Percentiles rank a stretch among this genome's conserved stretches.
Evolutionary conservation across 495 filamentous ascomycete genomes (phyloP).

Genomic region (Penicillium daleae): DNA sequence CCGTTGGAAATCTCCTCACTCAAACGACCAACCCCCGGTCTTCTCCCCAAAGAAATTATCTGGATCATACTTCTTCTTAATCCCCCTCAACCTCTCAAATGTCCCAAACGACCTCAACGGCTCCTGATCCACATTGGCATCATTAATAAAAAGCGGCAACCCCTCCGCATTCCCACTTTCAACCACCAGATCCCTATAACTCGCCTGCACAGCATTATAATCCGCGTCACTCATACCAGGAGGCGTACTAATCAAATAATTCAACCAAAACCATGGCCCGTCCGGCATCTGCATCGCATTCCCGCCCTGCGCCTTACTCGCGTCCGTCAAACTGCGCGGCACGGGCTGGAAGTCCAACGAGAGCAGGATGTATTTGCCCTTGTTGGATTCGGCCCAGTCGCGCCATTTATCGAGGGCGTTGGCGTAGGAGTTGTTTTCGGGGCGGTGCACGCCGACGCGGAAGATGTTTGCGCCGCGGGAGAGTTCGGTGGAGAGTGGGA

Average conservation of each 20-base stretch:
- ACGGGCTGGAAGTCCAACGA: slow-evolving; percentile 41
- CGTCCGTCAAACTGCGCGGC: slow-evolving; percentile 37
- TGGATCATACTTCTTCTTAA: slow-evolving; percentile 45
- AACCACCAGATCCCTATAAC: slow-evolving; percentile 37
- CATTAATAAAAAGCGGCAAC: slow-evolving; percentile 40
- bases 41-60: slow-evolving; percentile 40
- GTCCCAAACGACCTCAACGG: slow-evolving; percentile 37
- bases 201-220: slow-evolving; percentile 35
- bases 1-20: slow-evolving; percentile 5
- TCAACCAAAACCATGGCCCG: slow-evolving; percentile 41
- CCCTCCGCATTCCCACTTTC: slow-evolving; percentile 32
- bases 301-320: slow-evolving; percentile 39
- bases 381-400: slow-evolving; percentile 35
- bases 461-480: slow-evolving; percentile 39
- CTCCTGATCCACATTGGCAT: slow-evolving; percentile 37
- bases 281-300: slow-evolving; percentile 46
- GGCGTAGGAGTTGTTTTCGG: slow-evolving; percentile 28
- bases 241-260: slow-evolving; percentile 34
- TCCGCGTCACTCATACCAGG: slow-evolving; percentile 28
- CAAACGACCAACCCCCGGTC: slow-evolving; percentile 42
- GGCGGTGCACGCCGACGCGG: slow-evolving; percentile 38
- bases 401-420: slow-evolving; percentile 32
- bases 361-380: slow-evolving; percentile 34
- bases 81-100: slow-evolving; percentile 30
- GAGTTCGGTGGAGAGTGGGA: slow-evolving; percentile 31